Conservation (phyloP, 164 flowering plant genomes). For the Sextonia rubra region DNA sequence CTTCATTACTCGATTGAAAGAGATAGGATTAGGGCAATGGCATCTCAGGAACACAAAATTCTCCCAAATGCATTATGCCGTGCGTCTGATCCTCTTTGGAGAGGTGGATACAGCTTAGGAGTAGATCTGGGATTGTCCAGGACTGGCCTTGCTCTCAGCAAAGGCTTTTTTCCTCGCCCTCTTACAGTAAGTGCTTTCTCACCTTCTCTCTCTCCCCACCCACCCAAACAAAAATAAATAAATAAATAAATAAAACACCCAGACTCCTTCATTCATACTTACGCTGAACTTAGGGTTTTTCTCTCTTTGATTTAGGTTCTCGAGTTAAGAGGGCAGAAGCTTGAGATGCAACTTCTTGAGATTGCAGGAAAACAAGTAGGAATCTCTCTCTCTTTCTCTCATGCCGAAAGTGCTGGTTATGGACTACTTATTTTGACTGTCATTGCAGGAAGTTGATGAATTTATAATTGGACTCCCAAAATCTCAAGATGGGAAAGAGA, state of each 20-base stretch:
- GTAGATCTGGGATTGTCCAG: slow-evolving; percentile 76
- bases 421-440: neutral
- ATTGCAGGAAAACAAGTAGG: slow-evolving; percentile 68
- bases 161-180: slow-evolving; percentile 76
- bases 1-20: neutral
- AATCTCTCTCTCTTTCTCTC: neutral
- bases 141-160: slow-evolving; percentile 88
- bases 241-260: neutral
- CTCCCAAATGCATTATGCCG: slow-evolving; percentile 74
- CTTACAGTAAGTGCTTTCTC: slow-evolving; percentile 44
- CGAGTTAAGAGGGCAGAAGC: slow-evolving; percentile 71
- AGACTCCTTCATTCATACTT: too few species aligned
- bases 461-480: slow-evolving; percentile 78
- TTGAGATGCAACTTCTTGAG: slow-evolving; percentile 64
- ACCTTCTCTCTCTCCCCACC: neutral
- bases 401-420: neutral
- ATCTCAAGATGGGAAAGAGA: slow-evolving; percentile 76
- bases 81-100: slow-evolving; percentile 49
- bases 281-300: neutral
- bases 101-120: slow-evolving; percentile 81
- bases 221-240: too few species aligned
- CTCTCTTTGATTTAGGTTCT: slow-evolving; percentile 43
- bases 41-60: slow-evolving; percentile 24
- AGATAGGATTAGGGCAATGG: neutral
- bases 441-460: slow-evolving; percentile 73